These are phyloP conservation scores for Chalciporus chontae DNA, from an alignment of 768 basidiomycete species.

Conservation along the genomic window DNA sequence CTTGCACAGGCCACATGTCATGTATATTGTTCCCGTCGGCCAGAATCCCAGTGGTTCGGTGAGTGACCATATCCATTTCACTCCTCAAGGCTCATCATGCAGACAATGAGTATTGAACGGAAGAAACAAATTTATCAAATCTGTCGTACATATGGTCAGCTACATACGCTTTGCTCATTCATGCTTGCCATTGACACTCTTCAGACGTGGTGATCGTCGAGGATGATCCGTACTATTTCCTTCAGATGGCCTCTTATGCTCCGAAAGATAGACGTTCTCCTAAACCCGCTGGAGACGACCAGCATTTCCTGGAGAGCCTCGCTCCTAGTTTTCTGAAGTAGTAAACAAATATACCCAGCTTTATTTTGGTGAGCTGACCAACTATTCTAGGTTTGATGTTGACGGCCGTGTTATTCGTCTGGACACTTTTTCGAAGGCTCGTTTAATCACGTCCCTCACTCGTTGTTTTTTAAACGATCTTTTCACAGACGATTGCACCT, in stretches of 20 bases:
- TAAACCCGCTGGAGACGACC: conserved; percentile 32
- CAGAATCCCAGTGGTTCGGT: conserved; percentile 82
- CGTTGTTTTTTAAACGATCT: conserved; percentile 2
- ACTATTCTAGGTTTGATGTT: conserved; percentile 51
- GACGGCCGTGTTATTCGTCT: conserved; percentile 82
- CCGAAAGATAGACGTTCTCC: conserved; percentile 36
- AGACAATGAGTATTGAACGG: conserved; percentile 59
- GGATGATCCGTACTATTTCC: conserved; percentile 81
- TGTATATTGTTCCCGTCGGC: conserved; percentile 77
- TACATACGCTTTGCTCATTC: background rate
- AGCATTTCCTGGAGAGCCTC: conserved; percentile 49
- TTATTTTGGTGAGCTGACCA: background rate
- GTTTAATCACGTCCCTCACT: background rate
- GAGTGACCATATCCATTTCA: conserved; percentile 24
- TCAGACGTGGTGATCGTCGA: conserved; percentile 75
- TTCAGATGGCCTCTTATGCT: conserved; percentile 58
- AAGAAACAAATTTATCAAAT: conserved; percentile 82
- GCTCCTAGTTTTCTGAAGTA: conserved; percentile 54
- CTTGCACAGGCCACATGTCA: conserved; percentile 49
- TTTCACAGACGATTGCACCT: conserved; percentile 65
- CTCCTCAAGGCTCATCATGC: conserved; percentile 1
- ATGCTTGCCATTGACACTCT: background rate
- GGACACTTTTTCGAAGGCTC: conserved; percentile 76
- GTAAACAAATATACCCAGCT: conserved; percentile 26
- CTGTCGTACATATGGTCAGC: conserved; percentile 72